Evolutionary conservation across 2,329 filamentous ascomycete species (phyloP).

Genomic region (Penicillium sp.): DNA sequence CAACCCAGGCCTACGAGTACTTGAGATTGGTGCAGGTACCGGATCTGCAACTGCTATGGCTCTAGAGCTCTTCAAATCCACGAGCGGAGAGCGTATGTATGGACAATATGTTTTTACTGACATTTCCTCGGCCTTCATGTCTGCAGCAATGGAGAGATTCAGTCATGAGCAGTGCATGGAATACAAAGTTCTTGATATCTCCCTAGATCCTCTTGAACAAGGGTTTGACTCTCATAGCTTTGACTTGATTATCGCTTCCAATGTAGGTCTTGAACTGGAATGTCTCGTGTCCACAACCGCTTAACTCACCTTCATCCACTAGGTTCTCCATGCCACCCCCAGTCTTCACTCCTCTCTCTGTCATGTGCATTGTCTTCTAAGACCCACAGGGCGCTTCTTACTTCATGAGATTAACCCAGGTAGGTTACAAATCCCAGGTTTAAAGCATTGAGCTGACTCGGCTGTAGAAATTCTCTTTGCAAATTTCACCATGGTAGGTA

Average conservation of each 20-base stretch:
- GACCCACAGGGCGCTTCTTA: constrained; percentile 48
- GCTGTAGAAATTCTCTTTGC: constrained; percentile 4
- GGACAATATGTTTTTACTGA: constrained; percentile 18
- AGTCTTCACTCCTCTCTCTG: constrained; percentile 20
- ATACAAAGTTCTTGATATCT: constrained; percentile 8
- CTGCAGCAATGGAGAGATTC: constrained; percentile 1
- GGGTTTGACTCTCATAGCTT: constrained; percentile 3
- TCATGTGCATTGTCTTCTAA: constrained; percentile 26
- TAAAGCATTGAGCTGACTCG: background rate
- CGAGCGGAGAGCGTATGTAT: constrained; percentile 1
- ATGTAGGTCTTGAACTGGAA: background rate
- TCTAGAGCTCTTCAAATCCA: constrained; percentile 5
- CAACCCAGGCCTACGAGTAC: background rate
- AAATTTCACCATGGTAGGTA: constrained; percentile 1
- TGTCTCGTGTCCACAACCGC: accelerated
- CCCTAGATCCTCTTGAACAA: constrained; percentile 1
- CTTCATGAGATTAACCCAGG: constrained; percentile 40
- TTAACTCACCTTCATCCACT: background rate
- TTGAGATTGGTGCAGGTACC: constrained; percentile 17
- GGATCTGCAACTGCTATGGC: constrained; percentile 10
- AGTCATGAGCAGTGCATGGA: background rate
- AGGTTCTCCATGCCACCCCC: constrained; percentile 19
- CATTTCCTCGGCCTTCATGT: constrained; percentile 11
- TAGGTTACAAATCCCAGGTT: background rate
- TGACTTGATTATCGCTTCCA: constrained; percentile 12